Evolutionary conservation across 78 protist species (phyloP), one percentile per base, ranked within the genome.

Genomic region (Monosiga brevicollis): DNA sequence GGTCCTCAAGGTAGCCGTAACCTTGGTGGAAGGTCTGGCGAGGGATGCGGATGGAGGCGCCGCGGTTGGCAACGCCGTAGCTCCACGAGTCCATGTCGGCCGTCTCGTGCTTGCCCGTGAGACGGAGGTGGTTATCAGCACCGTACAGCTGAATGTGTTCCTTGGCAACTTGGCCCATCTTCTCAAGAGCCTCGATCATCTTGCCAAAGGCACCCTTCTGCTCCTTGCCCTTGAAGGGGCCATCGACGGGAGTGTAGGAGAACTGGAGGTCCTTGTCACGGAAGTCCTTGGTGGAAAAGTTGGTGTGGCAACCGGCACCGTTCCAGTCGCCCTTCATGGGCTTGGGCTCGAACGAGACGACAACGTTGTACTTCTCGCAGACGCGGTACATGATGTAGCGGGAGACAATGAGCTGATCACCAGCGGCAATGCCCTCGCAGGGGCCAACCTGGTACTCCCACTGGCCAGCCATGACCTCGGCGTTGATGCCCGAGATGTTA

Each of bases 401-500:
- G 42, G 95, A 26, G 32, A 87, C 25, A 85, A 22, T n/a, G 80
- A 94, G 71, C 79, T 94, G 87, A 81, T 94, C 95, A 62, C 91
- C 97, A 35, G 72, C 78, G 23, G 29, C 89, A 77, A 94, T 94
- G 39, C 97, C 97, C 23, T 39, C 91, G 89, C 94, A 91, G 43
- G 94, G 94, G 36, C 95, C 95, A 22, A 91, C 91, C 88, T 94
- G 96, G 94, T 37, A 94, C 89, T 94, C 96, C 96, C 96, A 94
- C 88, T 94, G 96, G 49, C 89, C 90, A 26, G 97, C 95, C 91
- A 90, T 84, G 37, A 94, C 97, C 90, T 94, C 97, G 23, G 90
- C 95, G 87, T 94, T 94, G 87, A 84, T 78, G 34, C 97, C 97
- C 22, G 86, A 80, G 78, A 94, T 83, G 79, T 83, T 73, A 78